Percentiles rank a stretch among this genome's conserved stretches.
These are phyloP conservation scores for Ceratobasidium sp. DNA, from an alignment of 1,284 basidiomycete species.

Conservation along the genomic window DNA sequence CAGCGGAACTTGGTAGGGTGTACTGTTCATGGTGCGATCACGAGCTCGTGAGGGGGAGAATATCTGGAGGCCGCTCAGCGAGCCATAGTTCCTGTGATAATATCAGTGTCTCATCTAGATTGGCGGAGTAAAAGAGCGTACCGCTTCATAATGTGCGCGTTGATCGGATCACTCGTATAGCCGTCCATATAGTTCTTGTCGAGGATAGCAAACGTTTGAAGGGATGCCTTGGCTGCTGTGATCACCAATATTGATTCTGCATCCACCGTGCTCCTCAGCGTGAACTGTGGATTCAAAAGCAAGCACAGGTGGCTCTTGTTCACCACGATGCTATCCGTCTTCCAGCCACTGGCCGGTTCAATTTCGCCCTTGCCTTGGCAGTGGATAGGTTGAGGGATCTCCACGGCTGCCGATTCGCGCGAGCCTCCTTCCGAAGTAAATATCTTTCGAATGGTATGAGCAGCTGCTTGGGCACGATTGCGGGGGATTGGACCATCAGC, in stretches of 20 bases:
- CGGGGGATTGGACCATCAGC: conserved; percentile 3
- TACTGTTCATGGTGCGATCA: conserved; percentile 60
- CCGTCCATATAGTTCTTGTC: conserved; percentile 77
- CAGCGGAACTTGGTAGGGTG: conserved; percentile 73
- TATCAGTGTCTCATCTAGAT: neutral
- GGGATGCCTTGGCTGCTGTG: conserved; percentile 67
- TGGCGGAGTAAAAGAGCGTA: conserved; percentile 53
- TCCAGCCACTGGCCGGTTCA: conserved; percentile 76
- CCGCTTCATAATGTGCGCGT: conserved; percentile 88
- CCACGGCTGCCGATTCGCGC: conserved; percentile 27
- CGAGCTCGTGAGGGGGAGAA: conserved; percentile 75
- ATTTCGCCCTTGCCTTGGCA: conserved; percentile 42
- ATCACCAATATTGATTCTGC: conserved; percentile 67
- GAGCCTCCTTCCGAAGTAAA: conserved; percentile 44
- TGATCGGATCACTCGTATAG: conserved; percentile 71
- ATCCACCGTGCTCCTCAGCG: conserved; percentile 74
- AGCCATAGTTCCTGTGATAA: conserved; percentile 71
- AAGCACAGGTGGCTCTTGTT: conserved; percentile 81
- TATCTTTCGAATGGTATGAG: conserved; percentile 47
- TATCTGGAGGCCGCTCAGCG: conserved; percentile 83
- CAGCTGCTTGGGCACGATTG: conserved; percentile 43
- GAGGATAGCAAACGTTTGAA: conserved; percentile 84
- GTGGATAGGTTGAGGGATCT: conserved; percentile 35
- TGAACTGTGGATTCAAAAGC: conserved; percentile 91
- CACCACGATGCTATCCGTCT: conserved; percentile 61